Conservation (phyloP, 441 rosid genomes). For the Erodium chrysanthum region DNA sequence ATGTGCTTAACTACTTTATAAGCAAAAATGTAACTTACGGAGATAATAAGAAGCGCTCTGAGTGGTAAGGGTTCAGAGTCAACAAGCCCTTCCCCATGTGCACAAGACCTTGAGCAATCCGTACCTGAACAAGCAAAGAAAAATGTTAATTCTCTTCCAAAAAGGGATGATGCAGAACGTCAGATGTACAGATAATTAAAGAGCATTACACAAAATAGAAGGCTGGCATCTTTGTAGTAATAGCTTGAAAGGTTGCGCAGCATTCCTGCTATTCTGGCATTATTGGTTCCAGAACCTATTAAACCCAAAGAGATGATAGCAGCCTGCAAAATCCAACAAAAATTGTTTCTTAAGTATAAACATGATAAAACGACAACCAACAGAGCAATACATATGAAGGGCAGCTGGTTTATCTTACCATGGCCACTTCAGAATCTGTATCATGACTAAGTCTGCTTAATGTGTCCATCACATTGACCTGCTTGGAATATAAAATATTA, state of each 20-base stretch:
- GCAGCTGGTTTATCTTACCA: slow-evolving; percentile 39
- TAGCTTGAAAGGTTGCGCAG: slow-evolving; percentile 88
- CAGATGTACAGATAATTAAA: neutral
- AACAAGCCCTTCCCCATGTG: slow-evolving; percentile 90
- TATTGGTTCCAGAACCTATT: slow-evolving; percentile 93
- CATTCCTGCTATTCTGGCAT: slow-evolving; percentile 91
- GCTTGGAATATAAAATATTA: slow-evolving; percentile 16
- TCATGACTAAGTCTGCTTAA: slow-evolving; percentile 93
- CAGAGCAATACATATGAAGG: neutral
- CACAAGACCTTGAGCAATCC: slow-evolving; percentile 87
- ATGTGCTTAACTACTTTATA: neutral
- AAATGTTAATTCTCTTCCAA: slow-evolving; percentile 8
- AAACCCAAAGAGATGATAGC: slow-evolving; percentile 82
- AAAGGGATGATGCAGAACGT: neutral
- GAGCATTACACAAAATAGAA: slow-evolving; percentile 73
- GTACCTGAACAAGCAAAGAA: slow-evolving; percentile 41
- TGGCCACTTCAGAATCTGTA: slow-evolving; percentile 87
- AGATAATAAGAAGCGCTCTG: slow-evolving; percentile 70
- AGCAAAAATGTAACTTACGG: slow-evolving; percentile 45
- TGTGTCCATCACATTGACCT: slow-evolving; percentile 97
- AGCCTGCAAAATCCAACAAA: slow-evolving; percentile 43
- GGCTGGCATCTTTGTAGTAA: slow-evolving; percentile 76
- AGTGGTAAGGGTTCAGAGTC: slow-evolving; percentile 85
- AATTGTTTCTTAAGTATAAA: slow-evolving; percentile 10
- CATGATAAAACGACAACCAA: slow-evolving; percentile 9